phyloP scores from a whole-genome alignment of 2,329 filamentous ascomycete genomes.

The Botryotinia globosa region DNA sequence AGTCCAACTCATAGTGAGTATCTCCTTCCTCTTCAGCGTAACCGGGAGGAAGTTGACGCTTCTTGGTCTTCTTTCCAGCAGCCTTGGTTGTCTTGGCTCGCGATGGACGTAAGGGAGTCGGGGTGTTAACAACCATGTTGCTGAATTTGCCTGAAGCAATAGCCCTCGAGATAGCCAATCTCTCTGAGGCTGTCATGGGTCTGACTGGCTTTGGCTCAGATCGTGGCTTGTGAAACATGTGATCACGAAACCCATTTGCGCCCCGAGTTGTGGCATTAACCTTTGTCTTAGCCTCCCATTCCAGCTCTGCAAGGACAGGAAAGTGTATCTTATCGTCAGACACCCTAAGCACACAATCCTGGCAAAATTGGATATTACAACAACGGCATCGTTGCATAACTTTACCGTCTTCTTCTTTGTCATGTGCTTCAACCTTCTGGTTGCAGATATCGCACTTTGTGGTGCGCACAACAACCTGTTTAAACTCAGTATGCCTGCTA shows the following conservation, averaged over 20 bases:
- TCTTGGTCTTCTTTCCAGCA: neutral
- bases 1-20: neutral
- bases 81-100: neutral
- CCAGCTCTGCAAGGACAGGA: neutral
- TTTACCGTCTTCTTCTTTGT: neutral
- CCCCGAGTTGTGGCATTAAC: slow-evolving; percentile 1
- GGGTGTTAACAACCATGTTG: neutral
- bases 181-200: neutral
- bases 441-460: slow-evolving; percentile 16
- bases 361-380: slow-evolving; percentile 8
- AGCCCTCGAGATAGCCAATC: neutral
- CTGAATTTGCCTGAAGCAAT: neutral
- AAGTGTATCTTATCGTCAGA: neutral
- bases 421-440: neutral
- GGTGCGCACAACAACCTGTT: slow-evolving; percentile 5
- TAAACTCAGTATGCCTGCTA: neutral
- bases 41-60: no score
- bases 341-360: neutral
- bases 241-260: neutral
- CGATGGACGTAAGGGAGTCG: neutral
- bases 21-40: neutral
- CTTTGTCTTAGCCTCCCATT: slow-evolving; percentile 1
- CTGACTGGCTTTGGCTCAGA: neutral
- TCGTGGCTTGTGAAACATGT: neutral
- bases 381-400: slow-evolving; percentile 8